Evolutionary conservation across 2,329 filamentous ascomycete species (phyloP), one percentile per base, ranked within the genome.

Genomic region (Escovopsis sp.): DNA sequence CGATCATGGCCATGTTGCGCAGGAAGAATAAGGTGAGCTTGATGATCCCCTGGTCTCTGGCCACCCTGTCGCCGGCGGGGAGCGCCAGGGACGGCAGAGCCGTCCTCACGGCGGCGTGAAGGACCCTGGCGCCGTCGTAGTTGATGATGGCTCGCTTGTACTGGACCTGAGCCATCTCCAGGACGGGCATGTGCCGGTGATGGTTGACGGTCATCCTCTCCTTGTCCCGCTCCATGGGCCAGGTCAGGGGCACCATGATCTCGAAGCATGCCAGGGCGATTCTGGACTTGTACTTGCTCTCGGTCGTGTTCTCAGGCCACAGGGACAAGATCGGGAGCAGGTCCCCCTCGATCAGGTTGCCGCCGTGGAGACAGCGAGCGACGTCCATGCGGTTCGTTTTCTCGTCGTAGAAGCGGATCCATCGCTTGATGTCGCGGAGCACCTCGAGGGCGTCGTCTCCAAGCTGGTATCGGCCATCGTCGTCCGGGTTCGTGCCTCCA

Each of bases 351-450:
- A 96, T 76, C n/a, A 98, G 63, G 55, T 95, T 95, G 36, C 87
- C 83, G 60, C 96, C 87, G 55, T 86, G 81, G 50, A 96, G 70
- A 59, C 87, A 95, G 63, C 91, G 75, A 46, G 89, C 88, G 45
- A 98, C 91, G 57, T 98, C 91, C 70, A 94, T 82, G 50, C 89
- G 81, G 57, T 94, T 93, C 49, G 81, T 78, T 59, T 93, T 93
- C 57, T 94, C 84, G 60, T 95, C 88, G 68, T 91, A 91, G 48
- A 94, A 77, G 51, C 86, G 87, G 50, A 98, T 73, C 91, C 91
- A 98, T 74, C 82, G 81, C 57, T 91, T 89, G 42, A 98, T 72
- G 63, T 98, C 91, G 47, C 89, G 87, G 43, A 98, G 70, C 55
- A 88, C 91, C 44, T 91, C 84, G 45, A 94, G 69, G 11, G 88